A percentile compares a stretch with the other conserved stretches of the same genome.
Conservation (phyloP, 108 stramenopile genomes). For the Schizochytrium sp. region DNA sequence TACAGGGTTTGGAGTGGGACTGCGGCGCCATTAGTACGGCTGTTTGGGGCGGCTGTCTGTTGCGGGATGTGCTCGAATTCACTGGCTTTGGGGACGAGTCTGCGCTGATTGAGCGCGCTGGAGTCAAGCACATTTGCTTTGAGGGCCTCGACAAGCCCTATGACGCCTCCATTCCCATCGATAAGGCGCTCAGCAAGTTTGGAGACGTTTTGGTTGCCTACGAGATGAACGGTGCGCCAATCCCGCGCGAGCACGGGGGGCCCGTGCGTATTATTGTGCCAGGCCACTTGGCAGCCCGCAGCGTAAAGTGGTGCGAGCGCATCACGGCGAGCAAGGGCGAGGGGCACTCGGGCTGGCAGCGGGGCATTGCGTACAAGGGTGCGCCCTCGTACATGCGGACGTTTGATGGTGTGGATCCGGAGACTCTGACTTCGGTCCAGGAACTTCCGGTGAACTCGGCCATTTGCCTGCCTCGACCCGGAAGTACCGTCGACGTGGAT, state of each 20-base stretch:
- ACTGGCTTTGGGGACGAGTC: constrained; percentile 51
- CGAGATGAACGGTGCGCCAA: constrained; percentile 85
- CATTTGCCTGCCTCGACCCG: constrained; percentile 43
- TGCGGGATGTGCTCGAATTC: constrained; percentile 68
- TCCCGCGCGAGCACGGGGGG: constrained; percentile 87
- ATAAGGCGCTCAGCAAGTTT: constrained; percentile 69
- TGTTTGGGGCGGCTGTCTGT: constrained; percentile 77
- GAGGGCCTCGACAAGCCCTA: constrained; percentile 54
- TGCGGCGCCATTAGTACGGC: constrained; percentile 84
- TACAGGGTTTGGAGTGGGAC: constrained; percentile 79
- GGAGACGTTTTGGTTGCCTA: constrained; percentile 87
- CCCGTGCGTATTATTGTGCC: constrained; percentile 90
- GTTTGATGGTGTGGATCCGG: constrained; percentile 45
- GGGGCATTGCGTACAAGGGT: constrained; percentile 40
- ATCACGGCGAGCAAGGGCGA: constrained; percentile 40
- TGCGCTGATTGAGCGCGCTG: constrained; percentile 24
- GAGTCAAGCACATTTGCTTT: constrained; percentile 68
- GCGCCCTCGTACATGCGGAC: neutral
- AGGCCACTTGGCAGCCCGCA: constrained; percentile 66
- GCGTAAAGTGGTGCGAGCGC: constrained; percentile 64
- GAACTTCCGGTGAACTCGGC: constrained; percentile 57
- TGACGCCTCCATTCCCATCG: constrained; percentile 65
- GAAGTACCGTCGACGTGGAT: constrained; percentile 21
- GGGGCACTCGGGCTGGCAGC: constrained; percentile 58
- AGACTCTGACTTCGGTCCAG: constrained; percentile 43